These are phyloP conservation scores for Lignosus rhinocerotis DNA, from an alignment of 1,284 basidiomycete genomes.

Conservation along the genomic window DNA sequence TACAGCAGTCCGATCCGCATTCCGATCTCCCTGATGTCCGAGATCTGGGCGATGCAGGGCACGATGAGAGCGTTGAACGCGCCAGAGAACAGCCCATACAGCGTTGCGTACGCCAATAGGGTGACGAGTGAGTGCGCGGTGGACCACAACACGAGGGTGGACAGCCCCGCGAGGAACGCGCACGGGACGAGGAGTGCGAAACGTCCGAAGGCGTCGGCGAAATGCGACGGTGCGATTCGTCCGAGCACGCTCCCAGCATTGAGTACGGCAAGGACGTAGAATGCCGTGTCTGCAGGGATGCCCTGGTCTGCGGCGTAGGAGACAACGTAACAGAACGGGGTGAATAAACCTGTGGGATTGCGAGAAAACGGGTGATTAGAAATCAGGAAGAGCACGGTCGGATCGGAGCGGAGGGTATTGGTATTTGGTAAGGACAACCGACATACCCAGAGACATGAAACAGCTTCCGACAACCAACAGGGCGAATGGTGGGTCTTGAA, in stretches of 20 bases:
- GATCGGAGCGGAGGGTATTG: conserved; percentile 1
- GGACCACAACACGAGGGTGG: conserved; percentile 59
- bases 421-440: background rate
- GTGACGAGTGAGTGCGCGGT: conserved; percentile 34
- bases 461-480: conserved; percentile 34
- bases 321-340: conserved; percentile 44
- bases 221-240: conserved; percentile 58
- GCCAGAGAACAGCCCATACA: conserved; percentile 50
- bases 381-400: background rate
- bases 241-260: conserved; percentile 63
- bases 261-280: conserved; percentile 59
- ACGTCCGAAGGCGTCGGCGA: conserved; percentile 61
- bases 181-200: conserved; percentile 60
- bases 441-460: conserved; percentile 34
- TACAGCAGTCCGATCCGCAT: conserved; percentile 62
- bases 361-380: background rate
- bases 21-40: conserved; percentile 53
- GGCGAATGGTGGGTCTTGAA: conserved; percentile 33
- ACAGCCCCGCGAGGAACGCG: conserved; percentile 58
- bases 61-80: conserved; percentile 37
- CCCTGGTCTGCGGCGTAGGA: conserved; percentile 25
- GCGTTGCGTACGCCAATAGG: conserved; percentile 51
- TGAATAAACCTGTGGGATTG: conserved; percentile 48
- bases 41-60: conserved; percentile 41
- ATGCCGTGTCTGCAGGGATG: conserved; percentile 27